Evolutionary conservation across 2,329 filamentous ascomycete genomes (phyloP), one percentile per base, ranked within the genome.

Genomic region (Fusarium bulbicola): DNA sequence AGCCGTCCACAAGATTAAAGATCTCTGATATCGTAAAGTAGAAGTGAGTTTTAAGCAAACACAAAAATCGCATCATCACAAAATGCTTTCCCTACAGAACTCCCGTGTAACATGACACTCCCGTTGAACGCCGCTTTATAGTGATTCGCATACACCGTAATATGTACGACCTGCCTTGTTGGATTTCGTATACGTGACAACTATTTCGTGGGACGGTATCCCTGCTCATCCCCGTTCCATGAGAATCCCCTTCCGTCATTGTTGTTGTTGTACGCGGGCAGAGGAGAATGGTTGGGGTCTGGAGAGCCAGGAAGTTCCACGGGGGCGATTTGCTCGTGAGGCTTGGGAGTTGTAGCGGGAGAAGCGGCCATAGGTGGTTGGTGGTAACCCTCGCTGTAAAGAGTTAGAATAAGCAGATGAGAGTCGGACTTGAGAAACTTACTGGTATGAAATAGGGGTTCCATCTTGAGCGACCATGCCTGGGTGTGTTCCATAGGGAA

Each of bases 251-350:
- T 54, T 40, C 36, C 36, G 28, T 68, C 52, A 18, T 68, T 69
- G 43, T 72, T 66, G 45, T 59, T 66, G 45, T 67, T 73, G 49
- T 83, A 83, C 34, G 65, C 69, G 4, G 83, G 83, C n/a, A 82
- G 73, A 20, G 80, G 80, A 26, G 81, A 81, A 46, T 79, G 77
- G 3, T 75, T 79, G 3, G 78, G 80, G 9, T 80, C 77, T 3
- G 66, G 56, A 13, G 78, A 80, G 3, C 77, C 70, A 8, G 84
- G 80, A 5, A 85, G 73, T 67, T 85, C 84, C 2, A 79, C 80
- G 1, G 76, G 77, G 6, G 76, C 60, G 18, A 54, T 15, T 30
- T 66, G 70, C 20, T 77, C 69, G 14, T 59, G 60, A 20, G 71
- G 77, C 43, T 72, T 77, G 11, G 76, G 75, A 9, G 72, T 66